Base-by-base conservation (phyloP, 148 eudicot species). In the Rhododendron simsii region DNA sequence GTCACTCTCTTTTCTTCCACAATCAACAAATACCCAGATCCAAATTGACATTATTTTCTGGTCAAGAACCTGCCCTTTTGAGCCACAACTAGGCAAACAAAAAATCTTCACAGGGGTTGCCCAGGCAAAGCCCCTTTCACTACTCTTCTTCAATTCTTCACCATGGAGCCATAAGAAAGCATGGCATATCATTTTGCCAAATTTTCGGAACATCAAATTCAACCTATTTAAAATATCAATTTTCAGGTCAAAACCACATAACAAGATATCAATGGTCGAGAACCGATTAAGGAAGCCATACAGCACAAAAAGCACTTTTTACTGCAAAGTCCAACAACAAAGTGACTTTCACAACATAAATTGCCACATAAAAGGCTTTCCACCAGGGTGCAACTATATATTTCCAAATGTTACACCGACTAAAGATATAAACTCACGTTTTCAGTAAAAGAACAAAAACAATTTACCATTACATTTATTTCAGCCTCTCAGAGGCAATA, bases 401-500 rank as follows among this genome's bases (percentile, higher is more conserved):
- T 30, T 77, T 44, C 45, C 51, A 21, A 21, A 41, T 41, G 9
- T 16, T 37, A 18, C 80, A 76, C 48, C 2, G 28, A 8, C 48
- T 41, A 18, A 8, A 39, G 48, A 76, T 37, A 18, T 2, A 76
- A 76, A 39, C 39, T 6, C 48, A 23, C 2, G 44, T 8, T 76
- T 77, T 76, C 51, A 44, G 51, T 20, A 20, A 41, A 77, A 51
- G 18, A 48, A 80, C 33, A 51, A 30, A 81, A 81, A 80, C 7
- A 28, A 80, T 81, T 33, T 51, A 33, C 45, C 18, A 53, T 81
- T 63, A 81, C 67, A 50, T 80, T 80, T 51, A 80, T 80, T 80
- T 26, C 11, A 33, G 18, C 61, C 65, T 28, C 67, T 51, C 65
- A 8, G 48, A 59, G 23, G 45, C 30, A 35, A 23, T 26, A 15